Conservation (phyloP, 1,139 yeast genomes). For the Taphrina wiesneri region DNA sequence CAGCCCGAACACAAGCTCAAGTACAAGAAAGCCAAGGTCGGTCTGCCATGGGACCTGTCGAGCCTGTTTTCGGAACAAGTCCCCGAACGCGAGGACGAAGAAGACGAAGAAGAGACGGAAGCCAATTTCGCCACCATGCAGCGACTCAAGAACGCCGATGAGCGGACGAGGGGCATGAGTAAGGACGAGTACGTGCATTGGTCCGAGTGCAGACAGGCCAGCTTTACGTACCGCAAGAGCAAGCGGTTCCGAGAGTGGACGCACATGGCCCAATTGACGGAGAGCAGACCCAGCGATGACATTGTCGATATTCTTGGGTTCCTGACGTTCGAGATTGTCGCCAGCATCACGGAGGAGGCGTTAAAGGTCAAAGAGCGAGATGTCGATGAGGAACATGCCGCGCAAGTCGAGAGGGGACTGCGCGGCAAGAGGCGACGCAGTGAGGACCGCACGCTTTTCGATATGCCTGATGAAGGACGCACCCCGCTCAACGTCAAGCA, state of each 20-base stretch:
- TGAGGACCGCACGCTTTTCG: slow-evolving; percentile 70
- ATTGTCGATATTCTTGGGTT: slow-evolving; percentile 94
- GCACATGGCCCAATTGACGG: slow-evolving; percentile 78
- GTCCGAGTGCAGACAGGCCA: slow-evolving; percentile 98
- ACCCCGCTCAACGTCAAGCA: slow-evolving; percentile 81
- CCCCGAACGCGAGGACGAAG: slow-evolving; percentile 73
- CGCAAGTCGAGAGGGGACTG: slow-evolving; percentile 39
- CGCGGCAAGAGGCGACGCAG: slow-evolving; percentile 40
- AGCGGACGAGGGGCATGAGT: slow-evolving; percentile 89
- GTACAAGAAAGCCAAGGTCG: slow-evolving; percentile 73
- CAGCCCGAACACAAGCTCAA: slow-evolving; percentile 60
- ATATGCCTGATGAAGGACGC: slow-evolving; percentile 85
- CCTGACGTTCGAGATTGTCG: slow-evolving; percentile 92
- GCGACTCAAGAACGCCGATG: slow-evolving; percentile 88
- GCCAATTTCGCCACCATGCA: slow-evolving; percentile 86
- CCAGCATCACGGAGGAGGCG: slow-evolving; percentile 90
- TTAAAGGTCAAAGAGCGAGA: slow-evolving; percentile 60
- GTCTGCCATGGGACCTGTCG: slow-evolving; percentile 93
- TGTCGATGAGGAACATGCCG: slow-evolving; percentile 50
- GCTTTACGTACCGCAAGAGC: slow-evolving; percentile 89
- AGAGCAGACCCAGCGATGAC: slow-evolving; percentile 91
- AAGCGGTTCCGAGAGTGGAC: slow-evolving; percentile 97
- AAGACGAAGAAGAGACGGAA: slow-evolving; percentile 84
- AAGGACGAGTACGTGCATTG: slow-evolving; percentile 96
- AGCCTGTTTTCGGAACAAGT: slow-evolving; percentile 92